Evolutionary conservation across 176 grass and related monocot genomes (phyloP).

Genomic region (Alloteropsis semialata): DNA sequence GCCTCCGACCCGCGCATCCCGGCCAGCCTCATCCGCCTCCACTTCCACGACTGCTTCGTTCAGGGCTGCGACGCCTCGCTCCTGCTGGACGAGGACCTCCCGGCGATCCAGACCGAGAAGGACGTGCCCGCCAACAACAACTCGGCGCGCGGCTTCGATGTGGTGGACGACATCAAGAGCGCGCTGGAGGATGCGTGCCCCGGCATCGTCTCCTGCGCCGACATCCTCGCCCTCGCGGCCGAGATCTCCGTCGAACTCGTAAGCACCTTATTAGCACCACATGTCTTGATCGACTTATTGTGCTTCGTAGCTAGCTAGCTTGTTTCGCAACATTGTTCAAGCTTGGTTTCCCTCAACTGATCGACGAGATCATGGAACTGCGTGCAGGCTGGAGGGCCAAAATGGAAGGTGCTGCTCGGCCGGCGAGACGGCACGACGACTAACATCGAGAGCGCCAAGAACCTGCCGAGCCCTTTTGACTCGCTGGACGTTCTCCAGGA

Average conservation of each 20-base stretch:
- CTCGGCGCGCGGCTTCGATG: slow-evolving; percentile 15
- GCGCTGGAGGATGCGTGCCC: background rate
- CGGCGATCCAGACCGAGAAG: slow-evolving; percentile 24
- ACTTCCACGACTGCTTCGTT: slow-evolving; percentile 51
- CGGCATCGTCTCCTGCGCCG: slow-evolving; percentile 18
- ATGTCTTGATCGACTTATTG: too few relatives aligned
- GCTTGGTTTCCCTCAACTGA: too few relatives aligned
- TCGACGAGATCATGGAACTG: background rate
- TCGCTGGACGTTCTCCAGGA: slow-evolving; percentile 11
- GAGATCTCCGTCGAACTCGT: slow-evolving; percentile 18
- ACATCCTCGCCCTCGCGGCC: slow-evolving; percentile 11
- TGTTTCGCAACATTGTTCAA: too few relatives aligned
- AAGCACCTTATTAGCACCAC: background rate
- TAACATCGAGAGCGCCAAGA: slow-evolving; percentile 2
- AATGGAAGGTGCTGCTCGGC: background rate
- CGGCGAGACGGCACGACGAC: background rate
- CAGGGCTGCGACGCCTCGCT: slow-evolving; percentile 21
- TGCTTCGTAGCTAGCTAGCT: too few relatives aligned
- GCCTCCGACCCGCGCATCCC: slow-evolving; percentile 30
- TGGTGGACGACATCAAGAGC: slow-evolving; percentile 32
- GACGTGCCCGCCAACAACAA: slow-evolving; percentile 5
- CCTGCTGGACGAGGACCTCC: slow-evolving; percentile 9
- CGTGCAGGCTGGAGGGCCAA: background rate
- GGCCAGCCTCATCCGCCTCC: slow-evolving; percentile 35
- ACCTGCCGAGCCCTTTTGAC: slow-evolving; percentile 39